These are phyloP conservation scores for Stachybotrys elegans DNA, from an alignment of 2,329 filamentous ascomycete genomes.

Conservation along the genomic window DNA sequence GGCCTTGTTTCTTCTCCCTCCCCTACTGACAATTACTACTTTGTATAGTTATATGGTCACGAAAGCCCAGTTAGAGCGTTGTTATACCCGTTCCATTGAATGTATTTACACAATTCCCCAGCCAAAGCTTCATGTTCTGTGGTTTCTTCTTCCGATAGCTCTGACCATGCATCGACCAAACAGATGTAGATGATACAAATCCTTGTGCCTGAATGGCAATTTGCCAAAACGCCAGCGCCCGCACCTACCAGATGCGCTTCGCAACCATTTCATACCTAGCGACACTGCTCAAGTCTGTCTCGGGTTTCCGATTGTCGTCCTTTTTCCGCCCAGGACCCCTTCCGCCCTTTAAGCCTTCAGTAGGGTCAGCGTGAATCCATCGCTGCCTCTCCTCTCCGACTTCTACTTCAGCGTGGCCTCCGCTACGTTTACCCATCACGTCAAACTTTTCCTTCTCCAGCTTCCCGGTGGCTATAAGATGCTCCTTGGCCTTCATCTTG, in stretches of 20 bases:
- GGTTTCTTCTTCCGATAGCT: too few relatives aligned
- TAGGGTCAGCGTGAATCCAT: slow-evolving; percentile 84
- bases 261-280: slow-evolving; percentile 90
- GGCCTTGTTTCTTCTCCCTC: too few relatives aligned
- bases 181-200: slow-evolving; percentile 3
- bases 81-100: background rate
- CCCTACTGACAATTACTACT: too few relatives aligned
- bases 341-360: slow-evolving; percentile 59
- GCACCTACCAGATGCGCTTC: slow-evolving; percentile 86
- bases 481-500: slow-evolving; percentile 70
- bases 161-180: too few relatives aligned
- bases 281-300: slow-evolving; percentile 56
- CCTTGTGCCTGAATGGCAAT: background rate
- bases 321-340: slow-evolving; percentile 51
- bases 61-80: too few relatives aligned
- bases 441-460: slow-evolving; percentile 53
- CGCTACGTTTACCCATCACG: slow-evolving; percentile 68
- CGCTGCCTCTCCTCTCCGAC: slow-evolving; percentile 80
- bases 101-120: too few relatives aligned
- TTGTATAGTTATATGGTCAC: too few relatives aligned
- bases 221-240: too few relatives aligned
- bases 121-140: too few relatives aligned
- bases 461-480: slow-evolving; percentile 38
- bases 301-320: slow-evolving; percentile 42
- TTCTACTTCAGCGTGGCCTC: slow-evolving; percentile 81